Evolutionary conservation across 805 yeast species (phyloP), one percentile per base, ranked within the genome.

Genomic region (Yarrowia keelungensis): DNA sequence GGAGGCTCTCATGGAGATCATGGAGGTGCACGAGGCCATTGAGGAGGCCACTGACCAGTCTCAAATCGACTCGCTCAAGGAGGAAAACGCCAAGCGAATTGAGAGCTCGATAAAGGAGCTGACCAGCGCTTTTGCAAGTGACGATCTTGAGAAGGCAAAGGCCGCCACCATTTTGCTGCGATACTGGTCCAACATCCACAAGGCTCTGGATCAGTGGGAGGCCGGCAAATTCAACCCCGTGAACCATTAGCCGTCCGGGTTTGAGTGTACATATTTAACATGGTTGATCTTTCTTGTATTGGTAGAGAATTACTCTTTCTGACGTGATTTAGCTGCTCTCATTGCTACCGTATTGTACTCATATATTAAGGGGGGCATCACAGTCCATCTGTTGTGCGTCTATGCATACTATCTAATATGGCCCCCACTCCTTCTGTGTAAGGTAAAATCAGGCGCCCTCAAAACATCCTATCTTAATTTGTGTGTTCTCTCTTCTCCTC

Each of bases 1-100:
- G 69, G 83, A 80, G 15, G 79, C 91, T 74, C 79, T 94, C 49
- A 85, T 91, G 88, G 86, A 86, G 53, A 89, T 94, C 26, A 81
- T 94, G 78, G 96, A 92, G 72, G 86, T 91, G 5, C 95, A 93
- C 76, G 99, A 94, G 77, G 84, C 86, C 50, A 79, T 93, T 69
- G 96, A 91, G 70, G 86, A 86, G 71, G 88, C 91, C 5, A 79
- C 81, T 1, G 79, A 78, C 66, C 89, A 86, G 64, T 79, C 81
- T 2, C 97, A 91, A 59, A 80, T 91, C 41, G 83, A 78, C 1
- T 77, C 73, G 0, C 74, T 92, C 49, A 81, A 83, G 39, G 74
- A 71, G 10, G 89, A 86, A 69, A 92, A 92, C 73, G 83, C 86
- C 42, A 76, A 71, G 19, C 81, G 93, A 45, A 85, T 92, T 36